A percentile compares a stretch with the other conserved stretches of the same genome.
phyloP scores from a whole-genome alignment of 2,329 filamentous ascomycete species.

The Cytospora chrysosperma region DNA sequence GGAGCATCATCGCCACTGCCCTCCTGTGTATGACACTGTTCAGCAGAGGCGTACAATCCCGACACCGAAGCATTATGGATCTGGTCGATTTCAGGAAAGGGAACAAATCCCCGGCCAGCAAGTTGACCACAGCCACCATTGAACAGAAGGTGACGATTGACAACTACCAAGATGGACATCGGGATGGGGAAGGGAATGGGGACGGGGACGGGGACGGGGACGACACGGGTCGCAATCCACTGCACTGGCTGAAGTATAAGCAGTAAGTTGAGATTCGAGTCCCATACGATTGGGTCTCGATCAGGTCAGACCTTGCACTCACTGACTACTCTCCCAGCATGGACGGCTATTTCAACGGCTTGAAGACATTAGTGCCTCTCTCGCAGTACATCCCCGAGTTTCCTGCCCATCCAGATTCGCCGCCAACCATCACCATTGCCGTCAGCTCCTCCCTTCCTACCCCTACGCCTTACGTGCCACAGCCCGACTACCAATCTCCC shows the following conservation, averaged over 20 bases:
- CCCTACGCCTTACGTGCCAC: constrained; percentile 63
- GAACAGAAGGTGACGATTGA: constrained; percentile 27
- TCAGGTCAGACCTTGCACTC: not conserved
- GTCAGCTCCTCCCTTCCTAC: constrained; percentile 40
- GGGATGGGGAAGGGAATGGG: constrained; percentile 23
- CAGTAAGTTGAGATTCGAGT: constrained; percentile 38
- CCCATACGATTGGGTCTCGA: too few relatives aligned
- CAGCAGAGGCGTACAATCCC: constrained; percentile 31
- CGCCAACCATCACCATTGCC: constrained; percentile 36
- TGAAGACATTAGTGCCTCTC: constrained; percentile 66
- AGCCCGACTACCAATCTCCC: constrained; percentile 60
- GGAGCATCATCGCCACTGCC: constrained; percentile 43
- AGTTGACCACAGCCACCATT: constrained; percentile 1
- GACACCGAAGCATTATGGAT: constrained; percentile 27
- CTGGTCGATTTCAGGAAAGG: constrained; percentile 27
- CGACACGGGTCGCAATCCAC: constrained; percentile 28
- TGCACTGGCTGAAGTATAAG: constrained; percentile 41
- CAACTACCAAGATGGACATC: constrained; percentile 29
- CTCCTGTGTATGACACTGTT: constrained; percentile 44
- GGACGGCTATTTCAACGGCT: constrained; percentile 75
- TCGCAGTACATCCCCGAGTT: constrained; percentile 71
- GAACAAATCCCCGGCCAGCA: constrained; percentile 19
- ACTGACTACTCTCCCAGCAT: constrained; percentile 53
- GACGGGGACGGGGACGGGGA: constrained; percentile 25
- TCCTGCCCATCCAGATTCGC: constrained; percentile 43